Conservation (phyloP, 192 early-diverging fungal species). For the Backusella mclennaniae region DNA sequence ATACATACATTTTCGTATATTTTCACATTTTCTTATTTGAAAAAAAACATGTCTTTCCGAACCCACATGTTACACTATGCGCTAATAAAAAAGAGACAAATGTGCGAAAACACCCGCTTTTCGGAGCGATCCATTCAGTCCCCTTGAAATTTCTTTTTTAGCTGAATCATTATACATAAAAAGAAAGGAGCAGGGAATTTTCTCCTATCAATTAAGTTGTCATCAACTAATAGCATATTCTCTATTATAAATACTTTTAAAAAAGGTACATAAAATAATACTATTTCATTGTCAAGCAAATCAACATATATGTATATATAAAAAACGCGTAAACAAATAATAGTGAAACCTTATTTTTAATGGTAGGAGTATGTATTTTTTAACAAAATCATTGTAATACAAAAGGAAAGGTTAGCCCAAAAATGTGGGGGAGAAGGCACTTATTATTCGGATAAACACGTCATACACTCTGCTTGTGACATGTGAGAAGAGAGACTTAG, state of each 20-base stretch:
- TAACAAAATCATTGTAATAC: not conserved
- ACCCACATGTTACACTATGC: not conserved
- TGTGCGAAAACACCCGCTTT: conserved; percentile 9
- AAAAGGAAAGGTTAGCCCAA: not conserved
- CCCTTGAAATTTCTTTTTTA: conserved; percentile 5
- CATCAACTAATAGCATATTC: not conserved
- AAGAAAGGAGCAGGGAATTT: not conserved
- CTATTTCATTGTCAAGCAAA: not conserved
- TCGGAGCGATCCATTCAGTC: not conserved
- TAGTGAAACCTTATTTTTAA: not conserved
- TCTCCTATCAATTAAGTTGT: not conserved
- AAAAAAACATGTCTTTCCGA: not conserved
- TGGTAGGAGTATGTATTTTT: not conserved
- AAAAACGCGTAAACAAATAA: not conserved
- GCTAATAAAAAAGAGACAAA: not conserved
- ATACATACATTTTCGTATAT: not conserved
- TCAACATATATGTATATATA: not conserved
- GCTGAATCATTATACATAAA: not conserved
- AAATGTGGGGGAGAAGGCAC: not conserved
- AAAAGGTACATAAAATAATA: not conserved
- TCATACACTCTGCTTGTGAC: not conserved
- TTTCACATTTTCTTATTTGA: conserved; percentile 1
- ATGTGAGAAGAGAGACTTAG: conserved; percentile 5
- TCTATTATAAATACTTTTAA: not conserved
- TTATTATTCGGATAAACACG: not conserved